Base-by-base conservation (phyloP, 1,284 basidiomycete genomes). In the Ganoderma sinense region DNA sequence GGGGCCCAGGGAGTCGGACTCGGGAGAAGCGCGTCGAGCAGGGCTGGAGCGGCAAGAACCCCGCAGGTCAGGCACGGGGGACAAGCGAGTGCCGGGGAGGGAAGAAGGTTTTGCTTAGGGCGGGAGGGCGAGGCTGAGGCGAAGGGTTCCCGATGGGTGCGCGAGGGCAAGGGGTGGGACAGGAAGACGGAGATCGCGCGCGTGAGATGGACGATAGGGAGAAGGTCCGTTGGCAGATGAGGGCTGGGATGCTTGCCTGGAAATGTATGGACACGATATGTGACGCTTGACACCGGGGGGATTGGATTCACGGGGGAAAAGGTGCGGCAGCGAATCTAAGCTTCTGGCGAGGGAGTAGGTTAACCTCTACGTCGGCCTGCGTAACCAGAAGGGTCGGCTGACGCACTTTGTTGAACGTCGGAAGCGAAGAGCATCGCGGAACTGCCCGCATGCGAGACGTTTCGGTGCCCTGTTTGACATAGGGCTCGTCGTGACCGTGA, bases 151-250 rank as follows among this genome's bases (percentile, higher is more conserved):
- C 1, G 26, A 55, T 31, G 53, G 26, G 53, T 29, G 53, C 53
- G 26, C 53, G 53, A 51, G 53, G 53, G 53, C 29, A 55, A 55
- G 53, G 53, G 53, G 53, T 55, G 53, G 53, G 53, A 55, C 29
- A 55, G 18, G 53, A 55, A 55, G 53, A 31, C 53, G 53, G 53
- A 55, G 53, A 55, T 55, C 53, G 53, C 14, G 53, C 16, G 53
- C 16, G 53, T 16, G 53, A 31, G 53, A 55, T 55, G 26, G 53
- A 3, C 14, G 29, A 31, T 31, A 26, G 14, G 53, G 7, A 55
- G 26, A 11, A 55, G 29, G 26, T 55, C 31, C 53, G 53, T 13
- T 18, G 26, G 53, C 53, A 26, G 13, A 55, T 55, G 26, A 31
- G 23, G 18, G 53, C 53, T 31, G 26, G 53, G 53, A 31, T 31